phyloP scores from a whole-genome alignment of 495 filamentous ascomycete genomes.

The Daldinia vernicosa region DNA sequence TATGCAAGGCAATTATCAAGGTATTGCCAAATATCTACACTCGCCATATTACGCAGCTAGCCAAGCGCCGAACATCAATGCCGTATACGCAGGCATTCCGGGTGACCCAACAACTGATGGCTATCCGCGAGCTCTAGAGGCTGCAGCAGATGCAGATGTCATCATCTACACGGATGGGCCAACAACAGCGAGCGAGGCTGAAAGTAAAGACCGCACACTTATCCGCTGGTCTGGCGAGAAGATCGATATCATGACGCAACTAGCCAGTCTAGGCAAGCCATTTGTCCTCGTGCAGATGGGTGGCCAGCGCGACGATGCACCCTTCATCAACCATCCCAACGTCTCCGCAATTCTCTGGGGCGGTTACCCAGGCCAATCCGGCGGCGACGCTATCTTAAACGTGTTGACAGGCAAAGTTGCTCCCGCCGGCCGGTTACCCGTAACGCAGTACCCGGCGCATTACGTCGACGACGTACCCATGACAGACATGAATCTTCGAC shows the following conservation, averaged over 20 bases:
- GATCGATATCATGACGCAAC: slow-evolving; percentile 62
- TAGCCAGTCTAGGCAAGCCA: slow-evolving; percentile 61
- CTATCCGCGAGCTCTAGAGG: slow-evolving; percentile 55
- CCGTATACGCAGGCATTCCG: slow-evolving; percentile 53
- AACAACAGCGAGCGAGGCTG: slow-evolving; percentile 64
- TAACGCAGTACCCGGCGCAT: slow-evolving; percentile 66
- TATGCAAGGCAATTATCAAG: slow-evolving; percentile 69
- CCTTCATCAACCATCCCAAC: slow-evolving; percentile 32
- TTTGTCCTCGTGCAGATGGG: slow-evolving; percentile 68
- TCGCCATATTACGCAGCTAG: slow-evolving; percentile 62
- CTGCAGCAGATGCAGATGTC: slow-evolving; percentile 61
- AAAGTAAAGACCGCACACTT: slow-evolving; percentile 62
- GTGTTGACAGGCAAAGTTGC: slow-evolving; percentile 63
- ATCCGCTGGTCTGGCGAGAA: slow-evolving; percentile 68
- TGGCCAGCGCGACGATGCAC: slow-evolving; percentile 46
- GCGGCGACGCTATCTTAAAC: slow-evolving; percentile 63
- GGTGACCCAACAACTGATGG: slow-evolving; percentile 46
- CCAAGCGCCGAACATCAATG: slow-evolving; percentile 58
- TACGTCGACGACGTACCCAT: slow-evolving; percentile 64
- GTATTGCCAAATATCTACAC: slow-evolving; percentile 50
- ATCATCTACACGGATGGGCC: slow-evolving; percentile 68
- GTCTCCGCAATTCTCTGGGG: slow-evolving; percentile 66
- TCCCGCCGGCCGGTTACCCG: slow-evolving; percentile 65
- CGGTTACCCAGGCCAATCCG: slow-evolving; percentile 69
- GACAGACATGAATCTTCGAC: slow-evolving; percentile 66